These are phyloP conservation scores for Hemisphaericaspora xylofermentans DNA, from an alignment of 1,139 yeast species.

Conservation along the genomic window DNA sequence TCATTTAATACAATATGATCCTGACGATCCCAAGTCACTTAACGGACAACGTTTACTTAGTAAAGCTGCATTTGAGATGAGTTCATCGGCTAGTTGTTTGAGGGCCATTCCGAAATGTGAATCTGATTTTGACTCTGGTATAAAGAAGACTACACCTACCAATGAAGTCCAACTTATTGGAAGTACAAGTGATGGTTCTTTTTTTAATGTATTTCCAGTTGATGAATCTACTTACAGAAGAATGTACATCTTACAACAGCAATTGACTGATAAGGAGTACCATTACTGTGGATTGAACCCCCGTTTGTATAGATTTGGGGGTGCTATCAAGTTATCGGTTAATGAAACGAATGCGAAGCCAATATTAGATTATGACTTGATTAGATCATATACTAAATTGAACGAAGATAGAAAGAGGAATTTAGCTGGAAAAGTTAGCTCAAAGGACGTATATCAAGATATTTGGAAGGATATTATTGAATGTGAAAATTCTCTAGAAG, in stretches of 20 bases:
- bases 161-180: constrained; percentile 60
- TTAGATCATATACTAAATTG: constrained; percentile 52
- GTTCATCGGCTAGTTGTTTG: constrained; percentile 62
- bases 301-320: constrained; percentile 60
- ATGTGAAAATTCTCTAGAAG: constrained; percentile 39
- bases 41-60: constrained; percentile 78
- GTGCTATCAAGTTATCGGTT: constrained; percentile 31
- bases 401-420: constrained; percentile 56
- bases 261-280: constrained; percentile 70
- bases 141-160: constrained; percentile 12
- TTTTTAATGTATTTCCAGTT: constrained; percentile 73
- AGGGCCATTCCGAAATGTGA: constrained; percentile 48
- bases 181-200: constrained; percentile 75
- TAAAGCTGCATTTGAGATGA: constrained; percentile 69
- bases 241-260: constrained; percentile 84
- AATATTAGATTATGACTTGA: constrained; percentile 58
- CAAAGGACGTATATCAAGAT: constrained; percentile 51
- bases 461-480: constrained; percentile 69
- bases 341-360: constrained; percentile 49
- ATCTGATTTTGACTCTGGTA: constrained; percentile 19
- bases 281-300: constrained; percentile 85
- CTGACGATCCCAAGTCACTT: constrained; percentile 81
- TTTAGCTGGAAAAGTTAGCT: constrained; percentile 57
- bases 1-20: constrained; percentile 83
- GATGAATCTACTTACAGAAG: constrained; percentile 75